A percentile compares a stretch with the other conserved stretches of the same genome.
Evolutionary conservation across 139 green algal species (phyloP).

Genomic region (Coelastrella sp.): DNA sequence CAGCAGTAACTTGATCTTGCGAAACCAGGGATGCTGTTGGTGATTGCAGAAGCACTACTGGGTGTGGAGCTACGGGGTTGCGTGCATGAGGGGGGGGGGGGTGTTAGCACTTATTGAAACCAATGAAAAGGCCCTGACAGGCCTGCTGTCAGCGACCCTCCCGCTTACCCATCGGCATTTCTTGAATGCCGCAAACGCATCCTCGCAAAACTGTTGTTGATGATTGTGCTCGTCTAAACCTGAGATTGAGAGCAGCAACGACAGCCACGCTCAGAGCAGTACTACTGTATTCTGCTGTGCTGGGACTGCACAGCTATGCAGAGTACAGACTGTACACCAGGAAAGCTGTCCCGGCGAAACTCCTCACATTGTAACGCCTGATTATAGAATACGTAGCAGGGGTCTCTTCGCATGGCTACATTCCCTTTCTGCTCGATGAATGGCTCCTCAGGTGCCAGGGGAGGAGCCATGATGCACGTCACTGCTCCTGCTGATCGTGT

Average conservation of each 20-base stretch:
- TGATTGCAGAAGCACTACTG: too few relatives aligned
- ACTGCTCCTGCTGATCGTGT: background rate
- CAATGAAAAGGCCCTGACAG: background rate
- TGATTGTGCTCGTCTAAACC: slow-evolving; percentile 25
- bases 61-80: too few relatives aligned
- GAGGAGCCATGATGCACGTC: background rate
- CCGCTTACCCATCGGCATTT: background rate
- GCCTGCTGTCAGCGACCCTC: too few relatives aligned
- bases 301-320: background rate
- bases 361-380: slow-evolving; percentile 25
- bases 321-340: background rate
- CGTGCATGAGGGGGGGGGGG: too few relatives aligned
- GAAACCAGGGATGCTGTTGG: too few relatives aligned
- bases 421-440: background rate
- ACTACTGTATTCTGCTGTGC: too few relatives aligned
- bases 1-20: too few relatives aligned
- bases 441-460: background rate
- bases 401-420: slow-evolving; percentile 14
- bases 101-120: background rate
- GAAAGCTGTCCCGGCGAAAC: too few relatives aligned
- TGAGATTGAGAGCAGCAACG: background rate
- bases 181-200: slow-evolving; percentile 12
- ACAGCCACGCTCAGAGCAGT: too few relatives aligned
- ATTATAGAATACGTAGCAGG: background rate
- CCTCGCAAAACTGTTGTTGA: slow-evolving; percentile 23